Conservation (phyloP, 2,329 filamentous ascomycete genomes). For the Cladosporium sphaerospermum region DNA sequence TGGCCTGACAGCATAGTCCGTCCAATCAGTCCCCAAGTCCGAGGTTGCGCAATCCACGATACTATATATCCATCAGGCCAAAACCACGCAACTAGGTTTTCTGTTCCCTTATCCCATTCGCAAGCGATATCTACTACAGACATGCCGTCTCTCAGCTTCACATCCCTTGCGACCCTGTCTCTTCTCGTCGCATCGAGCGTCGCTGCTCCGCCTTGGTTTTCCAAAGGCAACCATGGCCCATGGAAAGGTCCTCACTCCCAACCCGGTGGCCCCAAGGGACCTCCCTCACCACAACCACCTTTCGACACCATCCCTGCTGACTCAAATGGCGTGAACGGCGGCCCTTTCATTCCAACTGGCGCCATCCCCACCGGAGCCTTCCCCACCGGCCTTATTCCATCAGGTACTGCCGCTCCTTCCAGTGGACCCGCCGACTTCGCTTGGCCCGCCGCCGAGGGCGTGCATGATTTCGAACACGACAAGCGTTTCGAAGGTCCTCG, state of each 20-base stretch:
- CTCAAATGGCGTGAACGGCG: not conserved
- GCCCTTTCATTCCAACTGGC: conserved; percentile 11
- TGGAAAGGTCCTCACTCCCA: not conserved
- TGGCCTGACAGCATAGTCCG: not conserved
- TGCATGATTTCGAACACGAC: not conserved
- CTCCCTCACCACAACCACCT: not conserved
- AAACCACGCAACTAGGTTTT: too few species aligned
- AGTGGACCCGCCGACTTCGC: not conserved
- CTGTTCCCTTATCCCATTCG: too few species aligned
- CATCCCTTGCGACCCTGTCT: conserved; percentile 3
- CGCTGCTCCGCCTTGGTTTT: not conserved
- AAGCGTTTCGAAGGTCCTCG: conserved; percentile 7
- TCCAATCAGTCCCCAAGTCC: not conserved
- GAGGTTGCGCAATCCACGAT: not conserved
- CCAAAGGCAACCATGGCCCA: not conserved
- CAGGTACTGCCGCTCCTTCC: not conserved
- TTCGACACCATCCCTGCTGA: not conserved
- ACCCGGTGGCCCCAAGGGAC: not conserved
- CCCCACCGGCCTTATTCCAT: not conserved
- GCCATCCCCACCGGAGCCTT: not conserved
- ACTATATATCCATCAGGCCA: not conserved
- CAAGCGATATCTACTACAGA: not conserved
- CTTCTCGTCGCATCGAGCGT: conserved; percentile 1
- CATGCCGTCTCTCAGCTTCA: conserved; percentile 1
- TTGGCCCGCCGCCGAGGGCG: not conserved